phyloP scores from a whole-genome alignment of 2,329 filamentous ascomycete species.

The Penicillium sp. region DNA sequence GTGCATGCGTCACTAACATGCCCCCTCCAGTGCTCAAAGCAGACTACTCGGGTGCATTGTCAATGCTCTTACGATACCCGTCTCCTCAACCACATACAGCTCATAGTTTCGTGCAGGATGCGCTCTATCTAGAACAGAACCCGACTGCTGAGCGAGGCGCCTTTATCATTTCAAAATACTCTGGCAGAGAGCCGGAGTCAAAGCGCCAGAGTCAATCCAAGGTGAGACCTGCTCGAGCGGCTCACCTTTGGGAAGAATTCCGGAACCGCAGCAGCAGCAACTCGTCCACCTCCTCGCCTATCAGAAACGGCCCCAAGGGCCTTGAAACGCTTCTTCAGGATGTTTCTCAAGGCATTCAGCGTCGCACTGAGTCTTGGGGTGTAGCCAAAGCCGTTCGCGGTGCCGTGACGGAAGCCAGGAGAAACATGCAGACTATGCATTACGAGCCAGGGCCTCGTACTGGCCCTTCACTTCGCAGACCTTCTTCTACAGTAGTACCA shows the following conservation, averaged over 20 bases:
- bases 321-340: slow-evolving; percentile 46
- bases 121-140: slow-evolving; percentile 52
- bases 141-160: slow-evolving; percentile 41
- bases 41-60: slow-evolving; percentile 81
- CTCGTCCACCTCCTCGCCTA: slow-evolving; percentile 37
- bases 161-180: slow-evolving; percentile 45
- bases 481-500: slow-evolving; percentile 1
- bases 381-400: slow-evolving; percentile 47
- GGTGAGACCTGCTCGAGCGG: slow-evolving; percentile 19
- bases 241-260: slow-evolving; percentile 28
- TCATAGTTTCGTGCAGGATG: slow-evolving; percentile 79
- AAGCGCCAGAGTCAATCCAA: slow-evolving; percentile 22
- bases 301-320: slow-evolving; percentile 37
- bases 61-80: slow-evolving; percentile 78
- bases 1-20: slow-evolving; percentile 19
- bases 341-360: slow-evolving; percentile 46
- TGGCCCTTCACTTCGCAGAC: slow-evolving; percentile 5
- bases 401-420: slow-evolving; percentile 44
- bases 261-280: slow-evolving; percentile 25
- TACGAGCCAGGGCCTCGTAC: slow-evolving; percentile 32
- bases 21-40: slow-evolving; percentile 63
- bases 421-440: slow-evolving; percentile 45
- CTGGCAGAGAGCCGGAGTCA: slow-evolving; percentile 40
- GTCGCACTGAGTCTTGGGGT: slow-evolving; percentile 46
- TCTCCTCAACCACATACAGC: slow-evolving; percentile 61